phyloP scores from a whole-genome alignment of 2,329 filamentous ascomycete genomes.

The Esteya vermicola region DNA sequence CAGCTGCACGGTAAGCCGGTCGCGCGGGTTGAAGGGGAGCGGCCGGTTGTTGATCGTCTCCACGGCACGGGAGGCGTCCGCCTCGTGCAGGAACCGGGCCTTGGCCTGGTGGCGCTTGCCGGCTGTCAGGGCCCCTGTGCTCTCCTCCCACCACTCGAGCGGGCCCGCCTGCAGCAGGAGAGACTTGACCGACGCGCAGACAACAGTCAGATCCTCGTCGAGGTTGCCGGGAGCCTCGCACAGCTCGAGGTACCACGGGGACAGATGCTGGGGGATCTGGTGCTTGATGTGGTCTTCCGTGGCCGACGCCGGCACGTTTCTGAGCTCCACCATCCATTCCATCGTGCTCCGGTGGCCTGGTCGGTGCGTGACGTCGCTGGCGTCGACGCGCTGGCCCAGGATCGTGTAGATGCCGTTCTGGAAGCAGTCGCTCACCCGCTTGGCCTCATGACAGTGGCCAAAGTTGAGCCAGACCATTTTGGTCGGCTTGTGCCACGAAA shows the following conservation, averaged over 20 bases:
- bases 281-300: neutral
- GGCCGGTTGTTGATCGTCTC: constrained; percentile 16
- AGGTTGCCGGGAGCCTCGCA: neutral
- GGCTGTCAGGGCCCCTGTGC: constrained; percentile 3
- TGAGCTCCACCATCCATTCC: constrained; percentile 15
- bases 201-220: constrained; percentile 10
- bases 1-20: constrained; percentile 21
- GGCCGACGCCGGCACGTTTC: constrained; percentile 8
- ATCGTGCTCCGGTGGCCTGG: neutral
- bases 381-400: constrained; percentile 9
- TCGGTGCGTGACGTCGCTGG: neutral
- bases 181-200: constrained; percentile 14
- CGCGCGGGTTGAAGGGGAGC: constrained; percentile 17
- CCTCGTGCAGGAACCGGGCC: constrained; percentile 15
- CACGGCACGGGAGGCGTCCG: constrained; percentile 20
- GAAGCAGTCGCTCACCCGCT: constrained; percentile 12
- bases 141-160: constrained; percentile 20
- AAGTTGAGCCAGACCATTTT: constrained; percentile 18
- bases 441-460: constrained; percentile 8
- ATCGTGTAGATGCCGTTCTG: constrained; percentile 12
- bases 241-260: constrained; percentile 9
- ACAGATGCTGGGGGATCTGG: neutral
- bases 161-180: constrained; percentile 18
- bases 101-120: constrained; percentile 24
- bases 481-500: constrained; percentile 21